These are phyloP conservation scores for Spatholobus suberectus DNA, from an alignment of 306 rosid genomes.

Conservation along the genomic window DNA sequence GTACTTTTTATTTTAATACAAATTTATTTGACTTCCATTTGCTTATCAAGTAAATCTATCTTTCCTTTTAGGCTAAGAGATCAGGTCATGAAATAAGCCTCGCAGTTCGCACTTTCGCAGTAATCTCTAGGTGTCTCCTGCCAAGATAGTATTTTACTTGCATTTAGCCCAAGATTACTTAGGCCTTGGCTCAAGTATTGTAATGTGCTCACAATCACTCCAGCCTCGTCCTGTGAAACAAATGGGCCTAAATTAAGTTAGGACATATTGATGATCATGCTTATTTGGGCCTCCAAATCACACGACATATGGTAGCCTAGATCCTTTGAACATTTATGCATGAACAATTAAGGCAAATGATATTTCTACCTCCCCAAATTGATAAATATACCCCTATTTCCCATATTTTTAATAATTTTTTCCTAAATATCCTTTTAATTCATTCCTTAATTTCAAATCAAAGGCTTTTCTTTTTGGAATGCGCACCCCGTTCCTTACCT, in stretches of 20 bases:
- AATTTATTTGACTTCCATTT: constrained; percentile 14
- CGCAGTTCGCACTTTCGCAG: not conserved
- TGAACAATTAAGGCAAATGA: no score
- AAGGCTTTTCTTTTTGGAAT: no score
- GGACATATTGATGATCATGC: not conserved
- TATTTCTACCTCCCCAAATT: no score
- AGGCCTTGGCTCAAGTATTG: not conserved
- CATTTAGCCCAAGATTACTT: not conserved
- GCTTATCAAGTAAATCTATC: constrained; percentile 14
- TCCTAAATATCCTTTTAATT: no score
- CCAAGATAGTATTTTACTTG: not conserved
- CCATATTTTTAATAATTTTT: no score
- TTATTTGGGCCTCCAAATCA: not conserved
- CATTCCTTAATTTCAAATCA: no score
- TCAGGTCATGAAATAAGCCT: constrained; percentile 2
- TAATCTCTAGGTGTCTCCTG: not conserved
- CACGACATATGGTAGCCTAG: not conserved
- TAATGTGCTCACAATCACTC: not conserved
- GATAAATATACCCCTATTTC: no score
- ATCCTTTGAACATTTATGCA: not conserved
- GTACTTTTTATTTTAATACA: not conserved
- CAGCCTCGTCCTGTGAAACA: not conserved
- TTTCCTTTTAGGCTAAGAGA: not conserved
- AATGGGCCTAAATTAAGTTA: not conserved
- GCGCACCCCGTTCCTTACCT: no score